Base-by-base conservation (phyloP, 2,329 filamentous ascomycete genomes). In the Fusarium irregulare region DNA sequence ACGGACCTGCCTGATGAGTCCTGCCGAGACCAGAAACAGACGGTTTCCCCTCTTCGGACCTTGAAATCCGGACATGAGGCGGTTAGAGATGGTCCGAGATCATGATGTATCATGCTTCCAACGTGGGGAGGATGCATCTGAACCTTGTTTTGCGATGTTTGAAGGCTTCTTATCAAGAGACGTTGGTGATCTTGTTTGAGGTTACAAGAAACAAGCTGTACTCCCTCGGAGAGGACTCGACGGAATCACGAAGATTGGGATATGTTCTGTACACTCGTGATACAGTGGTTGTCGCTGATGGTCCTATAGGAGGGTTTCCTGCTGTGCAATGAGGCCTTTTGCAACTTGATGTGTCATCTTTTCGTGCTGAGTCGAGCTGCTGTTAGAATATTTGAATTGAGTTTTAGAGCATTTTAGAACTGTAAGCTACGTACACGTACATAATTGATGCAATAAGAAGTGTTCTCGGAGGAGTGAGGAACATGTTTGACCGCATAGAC, bases 81-180 rank as follows among this genome's bases (percentile, higher is more conserved):
- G 63, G 66, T 20, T 51, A 37, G 10, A 63, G 53, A 63, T 70
- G 53, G 45, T 42, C 54, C 63, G 63, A 70, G 37, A 63, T 64
- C 53, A 70, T 56, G 57, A 65, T 60, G 50, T 20, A 69, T 66
- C 48, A 67, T 70, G 53, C 49, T 44, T 46, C 56, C n/a, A 21
- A 28, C 37, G 55, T 49, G 55, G 54, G 30, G 48, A 41, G 30
- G 34, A 48, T 25, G 12, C 27, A 28, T 27, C 11, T 45, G 28
- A 41, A 30, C 30, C 21, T 62, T 54, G 18, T 56, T 20, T 32
- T 4, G 20, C 21, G 20, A 30, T 13, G n/a, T 20, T 51, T 41
- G 10, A 37, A 23, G 12, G 8, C 32, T 48, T 21, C 3, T n/a
- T 9, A 14, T 40, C 10, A 14, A 49, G 18, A 48, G 13, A 14